These are phyloP conservation scores for Vaccinium corymbosum DNA, from an alignment of 148 eudicot species.

Conservation along the genomic window DNA sequence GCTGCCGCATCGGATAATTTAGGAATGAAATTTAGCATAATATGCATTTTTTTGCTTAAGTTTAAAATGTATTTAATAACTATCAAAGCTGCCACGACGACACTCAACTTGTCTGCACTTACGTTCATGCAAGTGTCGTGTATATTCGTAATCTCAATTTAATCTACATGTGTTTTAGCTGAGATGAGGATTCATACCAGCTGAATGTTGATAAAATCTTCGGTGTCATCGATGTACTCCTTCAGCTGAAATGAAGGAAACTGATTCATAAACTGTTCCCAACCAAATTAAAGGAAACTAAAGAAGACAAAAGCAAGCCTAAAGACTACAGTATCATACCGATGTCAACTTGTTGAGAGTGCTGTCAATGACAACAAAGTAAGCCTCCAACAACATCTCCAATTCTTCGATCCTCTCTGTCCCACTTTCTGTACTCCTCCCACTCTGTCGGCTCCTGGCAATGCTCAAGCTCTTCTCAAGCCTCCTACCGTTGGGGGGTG, in stretches of 20 bases:
- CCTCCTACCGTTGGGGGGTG: constrained; percentile 64
- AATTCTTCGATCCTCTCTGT: constrained; percentile 82
- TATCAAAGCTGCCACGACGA: background rate
- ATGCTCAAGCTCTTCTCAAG: constrained; percentile 78
- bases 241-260: constrained; percentile 63
- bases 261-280: background rate
- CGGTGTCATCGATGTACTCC: constrained; percentile 98
- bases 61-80: background rate
- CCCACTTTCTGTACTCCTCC: constrained; percentile 69
- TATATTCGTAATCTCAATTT: background rate
- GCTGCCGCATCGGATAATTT: background rate
- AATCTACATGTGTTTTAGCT: background rate
- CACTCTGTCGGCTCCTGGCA: constrained; percentile 85
- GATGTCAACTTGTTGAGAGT: constrained; percentile 95
- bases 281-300: background rate
- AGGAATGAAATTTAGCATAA: background rate
- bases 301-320: background rate
- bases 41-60: background rate
- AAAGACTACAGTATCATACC: constrained; percentile 32
- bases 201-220: constrained; percentile 94
- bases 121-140: background rate
- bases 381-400: constrained; percentile 97
- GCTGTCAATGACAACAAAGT: constrained; percentile 93
- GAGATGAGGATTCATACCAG: constrained; percentile 56
- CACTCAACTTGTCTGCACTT: background rate